Evolutionary conservation across 106 monocot species (phyloP).

Genomic region (Platanthera guangdongensis): DNA sequence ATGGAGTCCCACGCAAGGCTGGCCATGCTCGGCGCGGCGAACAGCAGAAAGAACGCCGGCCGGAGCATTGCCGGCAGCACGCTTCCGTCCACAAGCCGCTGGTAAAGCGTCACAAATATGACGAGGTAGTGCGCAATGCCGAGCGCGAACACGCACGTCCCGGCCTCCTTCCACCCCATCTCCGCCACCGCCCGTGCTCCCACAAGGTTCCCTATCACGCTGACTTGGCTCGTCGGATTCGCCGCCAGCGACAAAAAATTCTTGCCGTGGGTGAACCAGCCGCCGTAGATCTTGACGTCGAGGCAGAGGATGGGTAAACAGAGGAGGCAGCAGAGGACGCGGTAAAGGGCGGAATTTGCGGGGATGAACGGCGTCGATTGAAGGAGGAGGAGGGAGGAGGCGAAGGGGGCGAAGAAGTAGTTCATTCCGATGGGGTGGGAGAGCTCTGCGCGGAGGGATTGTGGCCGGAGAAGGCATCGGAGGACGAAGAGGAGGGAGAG

Average conservation of each 20-base stretch:
- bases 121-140: constrained; percentile 15
- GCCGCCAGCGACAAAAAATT: constrained; percentile 22
- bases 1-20: constrained; percentile 29
- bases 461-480: constrained; percentile 22
- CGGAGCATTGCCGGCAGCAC: constrained; percentile 10
- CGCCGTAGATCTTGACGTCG: constrained; percentile 15
- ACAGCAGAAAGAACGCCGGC: constrained; percentile 16
- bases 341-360: neutral
- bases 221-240: constrained; percentile 21
- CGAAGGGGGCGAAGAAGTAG: constrained; percentile 31
- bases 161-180: constrained; percentile 15
- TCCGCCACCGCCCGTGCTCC: constrained; percentile 1
- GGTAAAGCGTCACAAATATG: constrained; percentile 11
- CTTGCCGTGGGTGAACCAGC: constrained; percentile 25
- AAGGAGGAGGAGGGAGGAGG: constrained; percentile 19
- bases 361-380: constrained; percentile 1
- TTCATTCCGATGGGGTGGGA: constrained; percentile 26
- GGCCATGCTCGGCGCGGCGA: constrained; percentile 15
- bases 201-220: constrained; percentile 11
- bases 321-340: neutral
- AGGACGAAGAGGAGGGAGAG: constrained; percentile 26
- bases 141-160: constrained; percentile 13
- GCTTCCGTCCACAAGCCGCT: neutral
- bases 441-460: constrained; percentile 22
- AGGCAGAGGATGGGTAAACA: neutral